A percentile compares a stretch with the other conserved stretches of the same genome.
phyloP scores from a whole-genome alignment of 495 filamentous ascomycete genomes.

The Lophiotrema nucula region DNA sequence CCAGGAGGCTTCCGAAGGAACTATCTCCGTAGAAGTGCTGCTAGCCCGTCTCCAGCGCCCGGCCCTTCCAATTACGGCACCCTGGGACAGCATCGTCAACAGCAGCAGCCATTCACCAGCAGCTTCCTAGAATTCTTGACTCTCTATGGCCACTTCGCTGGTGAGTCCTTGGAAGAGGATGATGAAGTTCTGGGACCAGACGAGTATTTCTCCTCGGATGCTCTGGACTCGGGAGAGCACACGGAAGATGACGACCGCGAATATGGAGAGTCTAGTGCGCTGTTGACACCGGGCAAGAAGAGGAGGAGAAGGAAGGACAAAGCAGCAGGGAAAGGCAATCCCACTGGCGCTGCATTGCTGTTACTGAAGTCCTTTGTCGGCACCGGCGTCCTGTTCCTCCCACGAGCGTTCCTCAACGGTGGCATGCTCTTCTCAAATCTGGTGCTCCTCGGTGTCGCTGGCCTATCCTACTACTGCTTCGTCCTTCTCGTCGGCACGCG shows the following conservation, averaged over 20 bases:
- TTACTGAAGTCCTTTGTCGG: slow-evolving; percentile 96
- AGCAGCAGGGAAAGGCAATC: slow-evolving; percentile 66
- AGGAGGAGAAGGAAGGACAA: slow-evolving; percentile 68
- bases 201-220: slow-evolving; percentile 77
- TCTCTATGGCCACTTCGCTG: slow-evolving; percentile 94
- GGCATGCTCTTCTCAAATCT: slow-evolving; percentile 96
- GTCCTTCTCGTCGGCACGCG: slow-evolving; percentile 86
- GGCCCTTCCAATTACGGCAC: slow-evolving; percentile 41
- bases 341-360: slow-evolving; percentile 72
- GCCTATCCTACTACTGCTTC: slow-evolving; percentile 93
- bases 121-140: slow-evolving; percentile 95
- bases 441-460: slow-evolving; percentile 78
- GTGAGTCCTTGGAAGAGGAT: slow-evolving; percentile 92
- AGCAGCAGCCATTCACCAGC: slow-evolving; percentile 67
- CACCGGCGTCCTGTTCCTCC: slow-evolving; percentile 94
- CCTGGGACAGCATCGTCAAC: slow-evolving; percentile 37
- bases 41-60: slow-evolving; percentile 53
- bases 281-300: slow-evolving; percentile 72
- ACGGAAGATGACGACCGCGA: slow-evolving; percentile 63
- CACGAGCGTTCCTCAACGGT: slow-evolving; percentile 88
- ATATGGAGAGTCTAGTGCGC: slow-evolving; percentile 75
- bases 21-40: slow-evolving; percentile 68
- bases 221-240: slow-evolving; percentile 49
- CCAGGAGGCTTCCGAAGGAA: slow-evolving; percentile 93
- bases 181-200: slow-evolving; percentile 81